Conservation (phyloP, 2,329 filamentous ascomycete species). For the Penicillium italicum region DNA sequence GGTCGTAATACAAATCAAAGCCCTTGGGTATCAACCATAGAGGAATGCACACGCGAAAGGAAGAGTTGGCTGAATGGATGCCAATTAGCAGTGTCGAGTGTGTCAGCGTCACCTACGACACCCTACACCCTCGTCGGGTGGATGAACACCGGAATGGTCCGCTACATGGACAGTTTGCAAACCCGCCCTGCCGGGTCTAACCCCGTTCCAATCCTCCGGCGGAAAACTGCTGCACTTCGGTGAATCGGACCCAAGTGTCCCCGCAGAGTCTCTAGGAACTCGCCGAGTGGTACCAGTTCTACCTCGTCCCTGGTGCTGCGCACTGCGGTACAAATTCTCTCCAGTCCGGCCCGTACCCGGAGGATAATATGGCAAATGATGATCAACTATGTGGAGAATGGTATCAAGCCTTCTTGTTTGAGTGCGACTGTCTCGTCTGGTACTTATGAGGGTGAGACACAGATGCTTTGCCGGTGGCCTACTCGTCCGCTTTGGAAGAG, state of each 20-base stretch:
- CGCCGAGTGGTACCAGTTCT: constrained; percentile 54
- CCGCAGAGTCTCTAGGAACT: constrained; percentile 46
- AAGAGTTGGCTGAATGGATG: too few species aligned
- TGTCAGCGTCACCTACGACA: constrained; percentile 53
- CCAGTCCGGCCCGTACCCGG: constrained; percentile 46
- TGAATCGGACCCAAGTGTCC: constrained; percentile 53
- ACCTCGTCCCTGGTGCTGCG: constrained; percentile 52
- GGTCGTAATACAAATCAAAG: too few species aligned
- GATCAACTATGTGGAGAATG: constrained; percentile 54
- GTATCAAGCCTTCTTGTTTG: constrained; percentile 43
- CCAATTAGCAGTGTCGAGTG: too few species aligned
- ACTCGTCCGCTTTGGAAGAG: constrained; percentile 31
- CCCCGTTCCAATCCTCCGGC: constrained; percentile 47
- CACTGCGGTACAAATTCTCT: constrained; percentile 50
- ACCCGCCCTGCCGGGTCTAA: constrained; percentile 55
- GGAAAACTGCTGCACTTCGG: constrained; percentile 59
- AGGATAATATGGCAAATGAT: constrained; percentile 47
- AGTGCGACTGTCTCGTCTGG: constrained; percentile 41
- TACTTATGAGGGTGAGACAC: constrained; percentile 29
- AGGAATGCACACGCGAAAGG: too few species aligned
- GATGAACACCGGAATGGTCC: constrained; percentile 50
- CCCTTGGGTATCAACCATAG: too few species aligned
- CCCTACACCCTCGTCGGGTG: constrained; percentile 55
- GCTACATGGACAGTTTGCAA: constrained; percentile 52
- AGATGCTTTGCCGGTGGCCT: constrained; percentile 38